A percentile compares a stretch with the other conserved stretches of the same genome.
Evolutionary conservation across 2,329 filamentous ascomycete genomes (phyloP).

Genomic region (Aspergillus alliaceus): DNA sequence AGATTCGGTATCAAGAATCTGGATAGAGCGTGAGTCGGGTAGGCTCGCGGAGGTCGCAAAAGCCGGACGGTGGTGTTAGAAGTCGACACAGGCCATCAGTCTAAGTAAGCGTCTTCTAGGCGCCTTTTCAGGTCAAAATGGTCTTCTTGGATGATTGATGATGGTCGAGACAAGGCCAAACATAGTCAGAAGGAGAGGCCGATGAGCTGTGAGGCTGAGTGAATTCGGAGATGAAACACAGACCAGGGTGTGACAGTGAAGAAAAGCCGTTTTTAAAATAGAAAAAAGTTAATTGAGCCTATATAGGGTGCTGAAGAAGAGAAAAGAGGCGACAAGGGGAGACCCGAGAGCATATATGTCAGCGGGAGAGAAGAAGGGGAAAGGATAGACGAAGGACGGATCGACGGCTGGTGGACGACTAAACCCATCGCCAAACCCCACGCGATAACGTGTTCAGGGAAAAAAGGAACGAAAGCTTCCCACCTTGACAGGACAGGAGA

Average conservation of each 20-base stretch:
- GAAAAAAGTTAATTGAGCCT: neutral
- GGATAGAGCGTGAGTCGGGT: neutral
- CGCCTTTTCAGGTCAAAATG: neutral
- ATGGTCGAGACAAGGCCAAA: neutral
- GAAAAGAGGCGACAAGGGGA: neutral
- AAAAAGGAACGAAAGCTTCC: neutral
- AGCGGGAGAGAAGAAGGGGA: neutral
- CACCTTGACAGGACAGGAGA: neutral
- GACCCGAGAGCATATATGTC: neutral
- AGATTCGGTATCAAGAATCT: neutral
- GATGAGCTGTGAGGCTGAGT: neutral
- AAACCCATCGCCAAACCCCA: conserved; percentile 3
- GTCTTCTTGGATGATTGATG: neutral
- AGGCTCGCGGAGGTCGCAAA: neutral
- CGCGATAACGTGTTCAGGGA: conserved; percentile 8
- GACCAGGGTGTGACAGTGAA: neutral
- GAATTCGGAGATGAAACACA: neutral
- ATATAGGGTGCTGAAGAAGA: neutral
- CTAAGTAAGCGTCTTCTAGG: neutral
- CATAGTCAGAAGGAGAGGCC: neutral
- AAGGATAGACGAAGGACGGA: conserved; percentile 1
- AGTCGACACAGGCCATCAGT: neutral
- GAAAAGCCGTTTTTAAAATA: neutral
- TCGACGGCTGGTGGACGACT: neutral
- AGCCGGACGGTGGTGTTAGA: neutral